These are phyloP conservation scores for Parastagonospora avenae DNA, from an alignment of 2,329 filamentous ascomycete species.

Conservation along the genomic window DNA sequence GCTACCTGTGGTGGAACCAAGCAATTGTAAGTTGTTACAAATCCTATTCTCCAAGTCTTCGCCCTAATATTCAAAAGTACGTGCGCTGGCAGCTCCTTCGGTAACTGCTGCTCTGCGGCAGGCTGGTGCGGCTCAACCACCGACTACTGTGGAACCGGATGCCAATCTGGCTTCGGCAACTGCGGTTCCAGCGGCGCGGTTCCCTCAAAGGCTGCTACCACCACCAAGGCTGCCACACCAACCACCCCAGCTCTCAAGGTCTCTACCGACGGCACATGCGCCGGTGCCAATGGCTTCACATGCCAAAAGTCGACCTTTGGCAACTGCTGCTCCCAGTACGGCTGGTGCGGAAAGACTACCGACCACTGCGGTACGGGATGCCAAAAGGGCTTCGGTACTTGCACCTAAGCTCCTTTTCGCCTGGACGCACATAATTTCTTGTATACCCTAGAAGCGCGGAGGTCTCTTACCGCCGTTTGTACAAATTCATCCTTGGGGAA, in stretches of 20 bases:
- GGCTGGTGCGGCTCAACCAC: conserved; percentile 39
- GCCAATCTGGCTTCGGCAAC: conserved; percentile 40
- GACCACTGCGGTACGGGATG: conserved; percentile 40
- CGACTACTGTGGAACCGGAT: conserved; percentile 38
- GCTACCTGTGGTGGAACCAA: conserved; percentile 50
- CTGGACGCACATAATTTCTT: neutral
- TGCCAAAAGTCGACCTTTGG: conserved; percentile 52
- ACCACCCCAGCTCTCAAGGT: conserved; percentile 16
- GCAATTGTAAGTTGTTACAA: conserved; percentile 26
- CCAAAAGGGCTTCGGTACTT: conserved; percentile 41
- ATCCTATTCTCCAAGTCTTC: no score
- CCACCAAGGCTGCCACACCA: conserved; percentile 5
- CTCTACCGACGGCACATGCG: conserved; percentile 34
- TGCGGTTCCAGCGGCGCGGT: conserved; percentile 18
- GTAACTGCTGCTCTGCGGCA: conserved; percentile 51
- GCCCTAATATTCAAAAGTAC: conserved; percentile 28
- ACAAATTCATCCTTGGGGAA: neutral
- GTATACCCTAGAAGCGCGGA: neutral
- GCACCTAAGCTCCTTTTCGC: conserved; percentile 9
- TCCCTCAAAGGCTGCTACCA: conserved; percentile 1
- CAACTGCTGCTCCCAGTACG: conserved; percentile 52
- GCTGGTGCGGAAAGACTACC: conserved; percentile 46
- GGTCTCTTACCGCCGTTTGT: neutral
- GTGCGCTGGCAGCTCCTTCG: conserved; percentile 49
- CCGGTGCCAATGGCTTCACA: conserved; percentile 34